Evolutionary conservation across 805 yeast species (phyloP), one percentile per base, ranked within the genome.

Genomic region (Isabelozyma rhagii): DNA sequence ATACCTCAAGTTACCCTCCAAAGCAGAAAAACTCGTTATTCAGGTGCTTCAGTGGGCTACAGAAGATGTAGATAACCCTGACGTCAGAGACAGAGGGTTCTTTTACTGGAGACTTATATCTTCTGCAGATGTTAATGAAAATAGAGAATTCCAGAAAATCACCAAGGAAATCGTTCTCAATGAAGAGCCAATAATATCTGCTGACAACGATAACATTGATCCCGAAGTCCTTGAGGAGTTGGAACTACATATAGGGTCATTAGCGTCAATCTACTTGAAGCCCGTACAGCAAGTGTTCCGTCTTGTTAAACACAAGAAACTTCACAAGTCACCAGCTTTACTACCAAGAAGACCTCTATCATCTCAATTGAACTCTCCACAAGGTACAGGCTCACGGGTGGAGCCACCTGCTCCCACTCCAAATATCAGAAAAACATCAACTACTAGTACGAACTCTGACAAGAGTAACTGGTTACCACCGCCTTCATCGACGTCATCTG

Each of bases 31-130:
- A 2, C 59, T 85, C 10, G 81, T 90, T 2, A 69, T 89, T 38
- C 72, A 75, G 34, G 71, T 86, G 0, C 68, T 91, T 48, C 83
- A 83, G 58, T 66, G 73, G 63, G 87, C 91, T 7, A 87, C 96
- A 0, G 94, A 89, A 55, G 87, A 83, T 10, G 71, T 77, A 1
- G 84, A 84, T 53, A 85, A 89, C 57, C 97, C 97, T 0, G 98
- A 93, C 67, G 67, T 91, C 9, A 77, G 97, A 52, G 96, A 89
- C 55, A 70, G 97, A 39, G 97, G 93, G 0, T 85, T 75, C 60
- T 83, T 89, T 68, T 92, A 93, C 68, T 87, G 96, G 94, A 76
- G 96, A 50, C 67, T 92, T 28, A 67, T 92, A 6, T 81, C 94
- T 1, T 51, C 67, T 0, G 60, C 58, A 13, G 42, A 56, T 15